Base-by-base conservation (phyloP, 208 protist genomes). In the Crithidia acanthocephali region DNA sequence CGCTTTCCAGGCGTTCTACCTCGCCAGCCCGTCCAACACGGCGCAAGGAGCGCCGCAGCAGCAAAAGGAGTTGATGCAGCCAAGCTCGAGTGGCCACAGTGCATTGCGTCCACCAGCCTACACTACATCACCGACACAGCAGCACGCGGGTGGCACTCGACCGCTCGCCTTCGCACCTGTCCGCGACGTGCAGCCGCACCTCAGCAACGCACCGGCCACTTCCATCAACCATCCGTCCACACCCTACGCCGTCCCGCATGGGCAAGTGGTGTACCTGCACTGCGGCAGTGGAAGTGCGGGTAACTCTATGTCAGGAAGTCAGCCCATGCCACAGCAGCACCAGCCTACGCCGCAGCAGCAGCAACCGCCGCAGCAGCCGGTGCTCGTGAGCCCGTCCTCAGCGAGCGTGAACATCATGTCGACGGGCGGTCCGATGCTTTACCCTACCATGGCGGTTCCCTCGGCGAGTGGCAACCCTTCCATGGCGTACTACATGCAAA, bases 261-360 rank as follows among this genome's bases (percentile, higher is more conserved):
- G 57, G 16, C 57, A 47, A n/a, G 8, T 63, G 15, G 37, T 63
- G 22, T 63, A 63, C 25, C 23, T 63, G n/a, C 57, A 63, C 4
- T 15, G 57, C 40, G 33, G 16, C 45, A 50, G 45, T 23, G 57
- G 20, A n/a, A n/a, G n/a, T n/a, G n/a, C n/a, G n/a, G n/a, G n/a
- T n/a, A n/a, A n/a, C n/a, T n/a, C n/a, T n/a, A n/a, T n/a, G n/a
- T n/a, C n/a, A n/a, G n/a, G n/a, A n/a, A n/a, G n/a, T n/a, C n/a
- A n/a, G n/a, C n/a, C n/a, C n/a, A n/a, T n/a, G n/a, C n/a, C n/a
- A n/a, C n/a, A n/a, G n/a, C n/a, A n/a, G n/a, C n/a, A n/a, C n/a
- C n/a, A n/a, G n/a, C n/a, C n/a, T n/a, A n/a, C n/a, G n/a, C 57
- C 2, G 16, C 50, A 56, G 50, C 22, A 27, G 55, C 30, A 23